These are phyloP conservation scores for Hypoxylon sp. DNA, from an alignment of 2,329 filamentous ascomycete genomes.

Conservation along the genomic window DNA sequence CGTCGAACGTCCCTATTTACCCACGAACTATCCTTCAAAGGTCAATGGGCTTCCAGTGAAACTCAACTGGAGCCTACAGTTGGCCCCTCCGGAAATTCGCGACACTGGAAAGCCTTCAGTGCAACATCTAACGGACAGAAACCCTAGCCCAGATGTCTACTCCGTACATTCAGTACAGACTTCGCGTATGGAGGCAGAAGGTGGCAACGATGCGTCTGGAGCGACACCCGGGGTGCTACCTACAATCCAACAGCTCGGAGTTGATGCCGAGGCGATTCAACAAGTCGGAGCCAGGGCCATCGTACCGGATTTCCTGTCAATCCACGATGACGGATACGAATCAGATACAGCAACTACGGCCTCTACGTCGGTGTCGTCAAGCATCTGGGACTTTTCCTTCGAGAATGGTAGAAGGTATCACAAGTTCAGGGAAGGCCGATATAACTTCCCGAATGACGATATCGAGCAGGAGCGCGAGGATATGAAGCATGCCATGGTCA, in stretches of 20 bases:
- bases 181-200: conserved; percentile 26
- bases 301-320: conserved; percentile 21
- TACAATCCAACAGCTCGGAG: conserved; percentile 15
- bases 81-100: conserved; percentile 15
- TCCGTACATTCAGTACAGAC: conserved; percentile 11
- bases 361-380: conserved; percentile 52
- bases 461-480: conserved; percentile 59
- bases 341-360: conserved; percentile 41
- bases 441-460: conserved; percentile 59
- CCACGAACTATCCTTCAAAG: conserved; percentile 13
- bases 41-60: conserved; percentile 24
- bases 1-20: conserved; percentile 13
- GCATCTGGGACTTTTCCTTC: conserved; percentile 56
- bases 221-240: conserved; percentile 6
- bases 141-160: conserved; percentile 30
- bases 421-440: conserved; percentile 56
- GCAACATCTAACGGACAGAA: conserved; percentile 11
- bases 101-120: conserved; percentile 15
- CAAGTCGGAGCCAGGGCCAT: conserved; percentile 28
- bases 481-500: conserved; percentile 47
- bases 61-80: conserved; percentile 25
- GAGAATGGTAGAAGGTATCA: conserved; percentile 60
- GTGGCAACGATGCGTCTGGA: conserved; percentile 6
- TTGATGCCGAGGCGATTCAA: conserved; percentile 26
- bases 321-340: conserved; percentile 42